Conservation (phyloP, 2,329 filamentous ascomycete genomes). For the Raffaelea ambrosiae region DNA sequence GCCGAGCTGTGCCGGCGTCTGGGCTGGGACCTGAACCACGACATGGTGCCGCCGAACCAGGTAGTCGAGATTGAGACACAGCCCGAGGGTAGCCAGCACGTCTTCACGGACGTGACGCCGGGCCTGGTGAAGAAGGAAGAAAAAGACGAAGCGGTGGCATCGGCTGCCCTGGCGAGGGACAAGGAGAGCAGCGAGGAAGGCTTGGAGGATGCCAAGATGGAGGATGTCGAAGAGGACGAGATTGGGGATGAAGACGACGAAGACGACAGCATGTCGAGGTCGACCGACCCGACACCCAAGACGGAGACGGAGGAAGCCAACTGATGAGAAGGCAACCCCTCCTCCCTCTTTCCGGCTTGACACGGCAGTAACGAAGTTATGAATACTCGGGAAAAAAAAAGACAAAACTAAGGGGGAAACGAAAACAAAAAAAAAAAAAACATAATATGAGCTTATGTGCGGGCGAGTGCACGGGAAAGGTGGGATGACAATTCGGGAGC, state of each 20-base stretch:
- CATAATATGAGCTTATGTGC: too few species aligned
- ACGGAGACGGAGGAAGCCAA: background rate
- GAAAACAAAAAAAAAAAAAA: background rate
- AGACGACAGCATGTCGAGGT: too few species aligned
- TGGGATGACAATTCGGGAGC: too few species aligned
- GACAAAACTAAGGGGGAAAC: too few species aligned
- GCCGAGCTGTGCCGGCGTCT: conserved; percentile 75
- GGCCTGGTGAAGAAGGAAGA: conserved; percentile 1
- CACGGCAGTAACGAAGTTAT: too few species aligned
- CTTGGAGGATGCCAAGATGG: too few species aligned
- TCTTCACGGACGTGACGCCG: conserved; percentile 24
- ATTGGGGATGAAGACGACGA: background rate
- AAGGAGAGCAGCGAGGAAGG: too few species aligned
- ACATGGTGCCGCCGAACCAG: conserved; percentile 69
- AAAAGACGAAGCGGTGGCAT: background rate
- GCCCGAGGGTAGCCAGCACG: conserved; percentile 36
- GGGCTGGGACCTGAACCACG: conserved; percentile 71
- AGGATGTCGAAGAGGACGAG: background rate
- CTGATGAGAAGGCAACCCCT: too few species aligned
- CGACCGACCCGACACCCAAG: background rate
- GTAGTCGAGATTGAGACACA: conserved; percentile 45
- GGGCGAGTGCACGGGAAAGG: too few species aligned
- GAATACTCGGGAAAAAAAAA: too few species aligned
- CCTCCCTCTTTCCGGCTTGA: too few species aligned
- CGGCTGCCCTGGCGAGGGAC: background rate